A percentile compares a stretch with the other conserved stretches of the same genome.
phyloP scores from a whole-genome alignment of 2,329 filamentous ascomycete genomes.

The Cladosporium cucumerinum region DNA sequence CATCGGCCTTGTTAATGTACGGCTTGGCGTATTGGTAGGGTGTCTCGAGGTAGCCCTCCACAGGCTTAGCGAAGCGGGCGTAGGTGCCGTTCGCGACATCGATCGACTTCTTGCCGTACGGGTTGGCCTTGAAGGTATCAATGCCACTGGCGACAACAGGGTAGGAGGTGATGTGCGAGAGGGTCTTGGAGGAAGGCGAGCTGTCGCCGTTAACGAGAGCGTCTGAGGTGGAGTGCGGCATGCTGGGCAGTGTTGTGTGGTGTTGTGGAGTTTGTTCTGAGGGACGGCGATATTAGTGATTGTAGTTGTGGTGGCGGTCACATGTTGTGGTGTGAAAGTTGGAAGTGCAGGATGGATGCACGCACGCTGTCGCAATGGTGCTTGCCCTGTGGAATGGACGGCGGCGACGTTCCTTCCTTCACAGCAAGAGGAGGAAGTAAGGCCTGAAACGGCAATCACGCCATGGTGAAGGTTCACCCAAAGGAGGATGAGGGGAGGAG shows the following conservation, averaged over 20 bases:
- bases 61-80: slow-evolving; percentile 69
- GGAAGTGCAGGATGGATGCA: not conserved
- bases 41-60: slow-evolving; percentile 73
- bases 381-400: not conserved
- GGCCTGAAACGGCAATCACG: not conserved
- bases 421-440: not conserved
- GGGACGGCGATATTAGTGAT: not conserved
- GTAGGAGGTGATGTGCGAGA: slow-evolving; percentile 71
- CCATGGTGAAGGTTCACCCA: not conserved
- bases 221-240: slow-evolving; percentile 50
- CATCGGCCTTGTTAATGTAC: slow-evolving; percentile 79
- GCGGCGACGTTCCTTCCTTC: not conserved
- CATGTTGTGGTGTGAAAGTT: not conserved
- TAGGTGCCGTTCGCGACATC: slow-evolving; percentile 72
- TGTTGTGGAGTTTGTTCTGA: not conserved
- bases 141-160: slow-evolving; percentile 78
- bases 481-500: not conserved
- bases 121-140: slow-evolving; percentile 73
- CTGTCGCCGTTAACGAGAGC: slow-evolving; percentile 46
- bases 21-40: slow-evolving; percentile 81
- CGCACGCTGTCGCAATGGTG: not conserved
- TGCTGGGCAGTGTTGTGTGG: slow-evolving; percentile 23
- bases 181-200: slow-evolving; percentile 45
- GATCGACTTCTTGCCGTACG: slow-evolving; percentile 79
- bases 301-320: not conserved